phyloP scores from a whole-genome alignment of 768 basidiomycete genomes.

The Lentinula aciculospora region DNA sequence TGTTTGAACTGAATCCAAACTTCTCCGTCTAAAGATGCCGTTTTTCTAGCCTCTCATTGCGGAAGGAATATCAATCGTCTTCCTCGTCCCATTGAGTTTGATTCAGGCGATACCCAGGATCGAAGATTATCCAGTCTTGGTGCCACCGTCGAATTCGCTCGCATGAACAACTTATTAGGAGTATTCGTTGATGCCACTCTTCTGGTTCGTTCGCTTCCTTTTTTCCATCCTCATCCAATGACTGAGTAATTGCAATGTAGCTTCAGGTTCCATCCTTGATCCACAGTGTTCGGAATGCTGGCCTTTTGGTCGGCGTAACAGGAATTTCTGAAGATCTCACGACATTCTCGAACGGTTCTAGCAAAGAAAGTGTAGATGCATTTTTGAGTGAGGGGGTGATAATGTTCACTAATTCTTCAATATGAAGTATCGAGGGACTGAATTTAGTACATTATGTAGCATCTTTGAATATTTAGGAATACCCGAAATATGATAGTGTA shows the following conservation, averaged over 20 bases:
- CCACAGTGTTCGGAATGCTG: slow-evolving; percentile 82
- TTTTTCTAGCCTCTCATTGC: slow-evolving; percentile 90
- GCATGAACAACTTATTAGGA: slow-evolving; percentile 88
- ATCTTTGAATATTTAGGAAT: not conserved
- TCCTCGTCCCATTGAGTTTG: slow-evolving; percentile 19
- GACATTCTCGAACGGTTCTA: slow-evolving; percentile 26
- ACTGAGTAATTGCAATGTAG: slow-evolving; percentile 31
- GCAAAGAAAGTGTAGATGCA: slow-evolving; percentile 59
- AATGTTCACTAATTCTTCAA: slow-evolving; percentile 54
- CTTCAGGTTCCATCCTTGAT: slow-evolving; percentile 86
- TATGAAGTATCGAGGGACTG: not conserved
- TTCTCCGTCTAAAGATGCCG: slow-evolving; percentile 61
- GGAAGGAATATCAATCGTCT: slow-evolving; percentile 47
- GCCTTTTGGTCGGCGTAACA: slow-evolving; percentile 81
- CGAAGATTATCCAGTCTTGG: slow-evolving; percentile 66
- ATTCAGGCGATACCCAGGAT: slow-evolving; percentile 38
- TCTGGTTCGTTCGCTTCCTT: slow-evolving; percentile 45
- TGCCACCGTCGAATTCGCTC: slow-evolving; percentile 91
- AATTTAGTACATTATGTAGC: not conserved
- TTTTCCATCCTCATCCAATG: slow-evolving; percentile 9
- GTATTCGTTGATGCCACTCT: slow-evolving; percentile 84
- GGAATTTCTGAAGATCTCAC: slow-evolving; percentile 44
- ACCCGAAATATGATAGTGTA: not conserved
- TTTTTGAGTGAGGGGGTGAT: slow-evolving; percentile 59
- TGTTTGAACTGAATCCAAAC: not conserved